Percentiles rank a stretch among this genome's conserved stretches.
Evolutionary conservation across 306 rosid genomes (phyloP).

Genomic region (Cercis canadensis): DNA sequence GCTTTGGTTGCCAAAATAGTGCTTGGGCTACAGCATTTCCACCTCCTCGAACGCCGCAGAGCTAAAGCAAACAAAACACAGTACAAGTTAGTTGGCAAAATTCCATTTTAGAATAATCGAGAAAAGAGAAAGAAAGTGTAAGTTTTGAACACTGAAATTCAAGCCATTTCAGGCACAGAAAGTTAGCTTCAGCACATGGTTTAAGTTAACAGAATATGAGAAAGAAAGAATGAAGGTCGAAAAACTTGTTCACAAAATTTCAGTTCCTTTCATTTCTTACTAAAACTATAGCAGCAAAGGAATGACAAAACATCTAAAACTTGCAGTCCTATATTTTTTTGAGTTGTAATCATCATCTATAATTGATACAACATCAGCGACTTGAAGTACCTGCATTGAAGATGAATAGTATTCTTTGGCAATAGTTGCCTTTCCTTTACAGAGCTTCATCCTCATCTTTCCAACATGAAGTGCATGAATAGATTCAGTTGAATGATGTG

Average conservation of each 20-base stretch:
- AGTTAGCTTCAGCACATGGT: neutral
- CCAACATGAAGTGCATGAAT: constrained; percentile 84
- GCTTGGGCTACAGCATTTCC: constrained; percentile 95
- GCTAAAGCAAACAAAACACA: constrained; percentile 50
- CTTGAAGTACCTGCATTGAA: constrained; percentile 77
- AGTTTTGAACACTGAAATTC: neutral
- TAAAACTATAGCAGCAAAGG: too few species aligned
- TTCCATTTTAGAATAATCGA: too few species aligned
- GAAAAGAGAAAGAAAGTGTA: too few species aligned
- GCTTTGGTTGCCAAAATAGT: constrained; percentile 83
- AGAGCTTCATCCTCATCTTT: constrained; percentile 88
- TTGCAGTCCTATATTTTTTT: neutral
- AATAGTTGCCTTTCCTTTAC: constrained; percentile 70
- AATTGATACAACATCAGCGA: neutral
- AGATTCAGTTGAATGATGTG: constrained; percentile 64
- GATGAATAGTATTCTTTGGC: constrained; percentile 84
- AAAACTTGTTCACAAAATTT: too few species aligned
- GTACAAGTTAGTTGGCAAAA: neutral
- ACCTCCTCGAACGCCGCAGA: constrained; percentile 92
- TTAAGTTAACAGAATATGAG: too few species aligned
- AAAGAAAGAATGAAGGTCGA: too few species aligned
- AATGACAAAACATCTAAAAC: neutral
- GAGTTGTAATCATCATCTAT: constrained; percentile 3
- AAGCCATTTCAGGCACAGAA: neutral
- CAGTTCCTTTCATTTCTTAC: too few species aligned